These are phyloP conservation scores for Entomortierella lignicola DNA, from an alignment of 192 early-diverging fungal species.

Conservation along the genomic window DNA sequence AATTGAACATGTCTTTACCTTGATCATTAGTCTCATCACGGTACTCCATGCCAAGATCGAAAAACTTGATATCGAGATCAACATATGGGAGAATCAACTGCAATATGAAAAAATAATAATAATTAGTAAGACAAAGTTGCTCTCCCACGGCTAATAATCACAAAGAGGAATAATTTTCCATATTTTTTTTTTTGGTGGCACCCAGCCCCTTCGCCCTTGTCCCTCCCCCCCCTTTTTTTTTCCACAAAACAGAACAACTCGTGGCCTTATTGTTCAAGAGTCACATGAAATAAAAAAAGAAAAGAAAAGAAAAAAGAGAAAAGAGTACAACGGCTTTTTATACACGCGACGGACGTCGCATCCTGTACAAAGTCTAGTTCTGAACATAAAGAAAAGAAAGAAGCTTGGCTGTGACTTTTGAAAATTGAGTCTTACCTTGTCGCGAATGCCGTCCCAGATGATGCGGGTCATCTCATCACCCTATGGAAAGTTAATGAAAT, in stretches of 20 bases:
- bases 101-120: not conserved
- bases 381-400: too few species aligned
- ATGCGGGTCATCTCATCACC: conserved; percentile 99
- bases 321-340: too few species aligned
- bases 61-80: conserved; percentile 95
- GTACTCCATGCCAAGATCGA: conserved; percentile 93
- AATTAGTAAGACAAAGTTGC: not conserved
- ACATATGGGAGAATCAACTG: conserved; percentile 88
- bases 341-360: too few species aligned
- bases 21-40: conserved; percentile 79
- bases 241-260: too few species aligned
- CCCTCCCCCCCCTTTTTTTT: not conserved
- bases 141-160: conserved; percentile 7
- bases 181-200: conserved; percentile 38
- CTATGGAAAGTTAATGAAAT: conserved; percentile 62
- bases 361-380: too few species aligned
- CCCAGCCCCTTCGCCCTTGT: not conserved
- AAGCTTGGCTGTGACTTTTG: not conserved
- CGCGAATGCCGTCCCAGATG: conserved; percentile 96
- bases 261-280: too few species aligned
- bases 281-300: too few species aligned
- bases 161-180: conserved; percentile 1
- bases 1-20: too few species aligned
- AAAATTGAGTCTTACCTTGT: conserved; percentile 64
- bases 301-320: too few species aligned